Percentiles rank a stretch among this genome's conserved stretches.
Evolutionary conservation across 148 eudicot species (phyloP).

Genomic region (Rhododendron henanense): DNA sequence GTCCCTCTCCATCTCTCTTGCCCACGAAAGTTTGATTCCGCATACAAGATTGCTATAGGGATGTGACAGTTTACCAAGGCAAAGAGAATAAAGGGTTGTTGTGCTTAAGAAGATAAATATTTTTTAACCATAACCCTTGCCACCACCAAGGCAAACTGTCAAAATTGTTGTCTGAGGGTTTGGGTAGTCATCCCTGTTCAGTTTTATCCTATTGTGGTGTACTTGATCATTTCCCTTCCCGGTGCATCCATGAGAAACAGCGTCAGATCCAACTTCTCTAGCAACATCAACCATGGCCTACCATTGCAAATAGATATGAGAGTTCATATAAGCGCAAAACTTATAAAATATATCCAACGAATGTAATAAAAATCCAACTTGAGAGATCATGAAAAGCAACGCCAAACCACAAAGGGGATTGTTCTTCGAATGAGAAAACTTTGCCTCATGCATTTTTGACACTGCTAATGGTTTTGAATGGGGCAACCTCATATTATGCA

Average conservation of each 20-base stretch:
- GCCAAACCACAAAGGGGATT: neutral
- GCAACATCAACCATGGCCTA: conserved; percentile 99
- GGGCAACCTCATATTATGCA: neutral
- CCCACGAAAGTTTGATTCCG: too few species aligned
- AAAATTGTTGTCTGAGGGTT: too few species aligned
- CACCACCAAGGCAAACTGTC: too few species aligned
- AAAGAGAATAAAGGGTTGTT: too few species aligned
- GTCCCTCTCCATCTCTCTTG: too few species aligned
- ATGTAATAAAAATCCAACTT: neutral
- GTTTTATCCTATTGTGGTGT: conserved; percentile 5
- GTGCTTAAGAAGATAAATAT: too few species aligned
- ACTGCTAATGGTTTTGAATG: neutral
- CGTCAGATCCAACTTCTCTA: conserved; percentile 96
- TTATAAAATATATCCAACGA: neutral
- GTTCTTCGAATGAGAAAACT: neutral
- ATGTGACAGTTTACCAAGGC: too few species aligned
- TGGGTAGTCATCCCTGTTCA: neutral
- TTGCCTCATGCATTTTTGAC: neutral
- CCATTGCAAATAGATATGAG: conserved; percentile 6
- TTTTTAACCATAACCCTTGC: too few species aligned
- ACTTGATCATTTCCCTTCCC: conserved; percentile 98
- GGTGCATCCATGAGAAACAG: conserved; percentile 93
- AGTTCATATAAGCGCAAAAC: neutral
- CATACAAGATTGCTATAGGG: too few species aligned
- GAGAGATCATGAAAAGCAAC: neutral